These are phyloP conservation scores for Volvox africanus DNA, from an alignment of 139 green algal genomes.

Conservation along the genomic window DNA sequence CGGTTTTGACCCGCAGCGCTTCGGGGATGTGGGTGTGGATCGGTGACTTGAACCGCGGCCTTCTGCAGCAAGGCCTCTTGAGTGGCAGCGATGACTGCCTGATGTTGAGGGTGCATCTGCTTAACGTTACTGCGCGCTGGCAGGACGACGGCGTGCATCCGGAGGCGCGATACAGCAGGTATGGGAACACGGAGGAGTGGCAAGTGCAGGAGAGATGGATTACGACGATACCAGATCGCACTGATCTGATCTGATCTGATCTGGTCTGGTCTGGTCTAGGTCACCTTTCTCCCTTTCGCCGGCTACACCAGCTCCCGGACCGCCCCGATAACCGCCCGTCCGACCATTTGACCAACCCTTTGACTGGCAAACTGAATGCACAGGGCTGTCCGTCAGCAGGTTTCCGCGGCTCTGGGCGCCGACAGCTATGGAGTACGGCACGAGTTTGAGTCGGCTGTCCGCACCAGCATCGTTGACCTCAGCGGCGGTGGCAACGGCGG, in stretches of 20 bases:
- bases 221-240: too few species aligned
- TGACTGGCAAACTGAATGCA: background rate
- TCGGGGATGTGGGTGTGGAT: constrained; percentile 40
- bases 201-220: background rate
- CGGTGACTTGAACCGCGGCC: background rate
- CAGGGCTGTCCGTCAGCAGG: constrained; percentile 35
- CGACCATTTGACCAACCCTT: too few species aligned
- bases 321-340: background rate
- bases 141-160: background rate
- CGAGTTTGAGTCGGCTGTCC: constrained; percentile 6
- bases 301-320: background rate
- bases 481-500: background rate
- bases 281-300: background rate
- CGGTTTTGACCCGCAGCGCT: background rate
- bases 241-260: too few species aligned
- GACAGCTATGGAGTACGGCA: constrained; percentile 40
- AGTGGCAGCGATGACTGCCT: background rate
- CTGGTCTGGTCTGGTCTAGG: too few species aligned
- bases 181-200: background rate
- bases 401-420: constrained; percentile 29
- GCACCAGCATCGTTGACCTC: background rate
- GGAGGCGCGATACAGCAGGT: constrained; percentile 42
- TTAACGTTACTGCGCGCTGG: constrained; percentile 7
- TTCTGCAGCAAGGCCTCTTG: background rate
- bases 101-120: constrained; percentile 34